Conservation (phyloP, 805 yeast species). For the Ogataea chonburiensis region DNA sequence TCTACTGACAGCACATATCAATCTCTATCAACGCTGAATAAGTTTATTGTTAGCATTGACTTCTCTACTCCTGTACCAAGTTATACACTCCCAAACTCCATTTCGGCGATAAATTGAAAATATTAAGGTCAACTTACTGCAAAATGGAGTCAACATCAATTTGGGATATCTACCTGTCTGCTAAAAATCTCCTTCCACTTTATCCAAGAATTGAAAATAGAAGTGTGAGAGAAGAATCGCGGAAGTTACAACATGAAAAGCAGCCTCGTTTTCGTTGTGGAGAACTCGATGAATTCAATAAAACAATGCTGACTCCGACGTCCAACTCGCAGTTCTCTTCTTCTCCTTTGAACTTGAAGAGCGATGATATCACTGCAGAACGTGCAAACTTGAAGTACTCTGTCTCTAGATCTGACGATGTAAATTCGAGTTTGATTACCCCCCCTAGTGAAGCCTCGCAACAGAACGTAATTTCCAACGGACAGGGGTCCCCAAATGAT, state of each 20-base stretch:
- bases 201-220: conserved; percentile 36
- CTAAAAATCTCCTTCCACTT: conserved; percentile 33
- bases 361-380: conserved; percentile 4
- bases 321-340: conserved; percentile 17
- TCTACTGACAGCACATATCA: too few species aligned
- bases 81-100: too few species aligned
- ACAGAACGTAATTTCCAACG: conserved; percentile 5
- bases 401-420: too few species aligned
- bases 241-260: conserved; percentile 13
- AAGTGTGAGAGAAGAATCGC: conserved; percentile 30
- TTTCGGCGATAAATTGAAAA: too few species aligned
- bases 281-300: background rate
- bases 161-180: conserved; percentile 37
- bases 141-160: conserved; percentile 33
- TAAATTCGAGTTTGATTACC: conserved; percentile 21
- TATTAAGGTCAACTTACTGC: too few species aligned
- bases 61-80: too few species aligned
- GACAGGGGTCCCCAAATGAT: conserved; percentile 2
- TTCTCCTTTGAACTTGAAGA: conserved; percentile 13
- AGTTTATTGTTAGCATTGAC: too few species aligned
- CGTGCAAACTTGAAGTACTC: background rate
- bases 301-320: conserved; percentile 24
- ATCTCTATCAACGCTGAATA: too few species aligned
- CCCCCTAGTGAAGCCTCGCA: conserved; percentile 27
- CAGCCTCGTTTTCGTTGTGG: background rate